phyloP scores from a whole-genome alignment of 805 yeast genomes.

The Sugiyamaella chiloensis region DNA sequence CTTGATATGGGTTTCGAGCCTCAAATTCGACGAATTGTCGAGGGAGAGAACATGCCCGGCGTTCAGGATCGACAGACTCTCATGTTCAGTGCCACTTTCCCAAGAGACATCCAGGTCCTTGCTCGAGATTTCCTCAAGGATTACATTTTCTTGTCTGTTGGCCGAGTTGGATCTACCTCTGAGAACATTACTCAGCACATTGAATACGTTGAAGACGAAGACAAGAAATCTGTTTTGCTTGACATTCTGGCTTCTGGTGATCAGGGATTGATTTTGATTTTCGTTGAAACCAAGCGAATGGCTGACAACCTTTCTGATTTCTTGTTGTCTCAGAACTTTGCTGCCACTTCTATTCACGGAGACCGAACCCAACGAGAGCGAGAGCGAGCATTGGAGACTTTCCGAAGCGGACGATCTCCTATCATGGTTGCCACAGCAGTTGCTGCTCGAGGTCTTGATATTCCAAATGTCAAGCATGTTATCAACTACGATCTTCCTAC shows the following conservation, averaged over 20 bases:
- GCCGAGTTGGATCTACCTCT: slow-evolving; percentile 98
- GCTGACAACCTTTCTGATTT: slow-evolving; percentile 94
- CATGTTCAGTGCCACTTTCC: slow-evolving; percentile 99
- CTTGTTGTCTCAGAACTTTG: slow-evolving; percentile 82
- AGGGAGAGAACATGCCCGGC: slow-evolving; percentile 96
- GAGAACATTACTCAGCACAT: slow-evolving; percentile 96
- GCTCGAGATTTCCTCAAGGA: slow-evolving; percentile 97
- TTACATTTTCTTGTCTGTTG: slow-evolving; percentile 93
- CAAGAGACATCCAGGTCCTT: slow-evolving; percentile 92
- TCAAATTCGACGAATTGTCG: slow-evolving; percentile 96
- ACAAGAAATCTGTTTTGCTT: slow-evolving; percentile 84
- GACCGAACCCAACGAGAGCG: slow-evolving; percentile 98
- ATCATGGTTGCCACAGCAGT: slow-evolving; percentile 98
- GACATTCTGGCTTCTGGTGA: slow-evolving; percentile 80
- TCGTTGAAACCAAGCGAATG: slow-evolving; percentile 98
- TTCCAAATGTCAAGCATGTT: slow-evolving; percentile 97
- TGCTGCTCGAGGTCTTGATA: slow-evolving; percentile 99
- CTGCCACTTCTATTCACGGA: slow-evolving; percentile 99
- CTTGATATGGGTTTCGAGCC: slow-evolving; percentile 99
- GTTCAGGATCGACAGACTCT: slow-evolving; percentile 90
- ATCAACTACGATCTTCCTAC: slow-evolving; percentile 95
- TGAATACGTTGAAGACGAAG: slow-evolving; percentile 86
- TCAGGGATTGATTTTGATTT: slow-evolving; percentile 83
- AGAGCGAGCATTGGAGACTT: slow-evolving; percentile 93
- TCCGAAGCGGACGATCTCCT: slow-evolving; percentile 89